phyloP scores from a whole-genome alignment of 2,329 filamentous ascomycete species.

The Verruconis gallopava region DNA sequence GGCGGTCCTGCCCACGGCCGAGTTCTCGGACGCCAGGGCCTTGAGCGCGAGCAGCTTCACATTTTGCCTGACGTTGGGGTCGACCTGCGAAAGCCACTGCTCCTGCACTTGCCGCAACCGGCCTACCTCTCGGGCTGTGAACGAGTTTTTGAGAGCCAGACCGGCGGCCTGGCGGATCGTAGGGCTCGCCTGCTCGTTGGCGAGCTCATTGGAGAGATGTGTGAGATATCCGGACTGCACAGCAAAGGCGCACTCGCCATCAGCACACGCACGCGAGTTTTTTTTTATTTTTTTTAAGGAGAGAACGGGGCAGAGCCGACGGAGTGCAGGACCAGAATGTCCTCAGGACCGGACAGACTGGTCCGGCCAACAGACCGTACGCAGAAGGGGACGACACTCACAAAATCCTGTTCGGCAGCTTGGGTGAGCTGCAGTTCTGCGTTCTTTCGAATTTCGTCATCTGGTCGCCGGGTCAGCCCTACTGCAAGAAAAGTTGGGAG shows the following conservation, averaged over 20 bases:
- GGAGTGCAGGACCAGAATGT: too few species aligned
- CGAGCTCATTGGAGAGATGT: slow-evolving; percentile 84
- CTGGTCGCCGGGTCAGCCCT: slow-evolving; percentile 33
- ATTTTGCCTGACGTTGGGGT: slow-evolving; percentile 66
- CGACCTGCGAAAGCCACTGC: slow-evolving; percentile 81
- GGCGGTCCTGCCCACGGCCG: slow-evolving; percentile 73
- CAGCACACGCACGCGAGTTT: too few species aligned
- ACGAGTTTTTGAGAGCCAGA: slow-evolving; percentile 95
- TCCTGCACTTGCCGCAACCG: slow-evolving; percentile 81
- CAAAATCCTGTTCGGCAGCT: slow-evolving; percentile 90
- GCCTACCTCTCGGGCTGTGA: slow-evolving; percentile 79
- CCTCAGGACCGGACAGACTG: too few species aligned
- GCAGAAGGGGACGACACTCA: too few species aligned
- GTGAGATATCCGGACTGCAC: slow-evolving; percentile 77
- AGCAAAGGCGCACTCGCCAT: too few species aligned
- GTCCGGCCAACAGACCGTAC: too few species aligned
- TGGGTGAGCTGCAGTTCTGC: slow-evolving; percentile 90
- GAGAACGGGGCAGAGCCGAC: too few species aligned
- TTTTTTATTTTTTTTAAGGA: too few species aligned
- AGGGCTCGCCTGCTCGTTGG: slow-evolving; percentile 72
- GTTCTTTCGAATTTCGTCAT: slow-evolving; percentile 76
- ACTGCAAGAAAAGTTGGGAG: slow-evolving; percentile 22
- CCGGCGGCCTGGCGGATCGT: slow-evolving; percentile 88
- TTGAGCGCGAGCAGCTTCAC: slow-evolving; percentile 87
- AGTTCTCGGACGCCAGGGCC: slow-evolving; percentile 67